These are phyloP conservation scores for Abrus pulchellus DNA, from an alignment of 306 rosid genomes.

Conservation along the genomic window DNA sequence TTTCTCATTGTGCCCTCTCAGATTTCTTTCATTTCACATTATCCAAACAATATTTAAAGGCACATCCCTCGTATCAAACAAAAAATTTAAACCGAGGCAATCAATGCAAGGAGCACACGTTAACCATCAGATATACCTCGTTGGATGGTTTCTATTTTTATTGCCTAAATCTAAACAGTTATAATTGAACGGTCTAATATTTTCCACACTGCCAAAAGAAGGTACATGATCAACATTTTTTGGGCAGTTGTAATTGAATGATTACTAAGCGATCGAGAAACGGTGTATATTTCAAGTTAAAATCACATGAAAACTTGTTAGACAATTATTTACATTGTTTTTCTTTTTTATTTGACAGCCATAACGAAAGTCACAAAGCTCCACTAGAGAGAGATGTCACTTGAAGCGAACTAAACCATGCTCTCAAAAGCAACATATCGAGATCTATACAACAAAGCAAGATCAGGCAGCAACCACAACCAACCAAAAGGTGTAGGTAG, in stretches of 20 bases:
- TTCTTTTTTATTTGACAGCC: background rate
- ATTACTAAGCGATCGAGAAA: conserved; percentile 6
- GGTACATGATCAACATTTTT: background rate
- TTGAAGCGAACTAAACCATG: background rate
- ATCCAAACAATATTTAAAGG: background rate
- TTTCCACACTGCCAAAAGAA: background rate
- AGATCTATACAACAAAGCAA: conserved; percentile 19
- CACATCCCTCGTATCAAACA: background rate
- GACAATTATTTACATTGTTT: background rate
- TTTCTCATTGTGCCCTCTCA: too few species aligned
- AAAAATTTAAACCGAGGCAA: background rate
- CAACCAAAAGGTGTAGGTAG: background rate
- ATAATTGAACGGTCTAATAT: background rate
- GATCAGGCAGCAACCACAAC: conserved; percentile 19
- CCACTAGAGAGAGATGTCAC: conserved; percentile 14
- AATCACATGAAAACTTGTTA: background rate
- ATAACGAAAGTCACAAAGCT: background rate
- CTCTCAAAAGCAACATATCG: conserved; percentile 28
- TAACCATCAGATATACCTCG: background rate
- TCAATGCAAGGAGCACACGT: background rate
- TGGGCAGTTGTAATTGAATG: background rate
- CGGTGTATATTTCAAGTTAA: background rate
- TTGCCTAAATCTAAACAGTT: background rate
- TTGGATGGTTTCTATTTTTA: conserved; percentile 1
- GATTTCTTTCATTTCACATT: background rate